Conservation (phyloP, 192 early-diverging fungal species). For the Kappamyces sp. region DNA sequence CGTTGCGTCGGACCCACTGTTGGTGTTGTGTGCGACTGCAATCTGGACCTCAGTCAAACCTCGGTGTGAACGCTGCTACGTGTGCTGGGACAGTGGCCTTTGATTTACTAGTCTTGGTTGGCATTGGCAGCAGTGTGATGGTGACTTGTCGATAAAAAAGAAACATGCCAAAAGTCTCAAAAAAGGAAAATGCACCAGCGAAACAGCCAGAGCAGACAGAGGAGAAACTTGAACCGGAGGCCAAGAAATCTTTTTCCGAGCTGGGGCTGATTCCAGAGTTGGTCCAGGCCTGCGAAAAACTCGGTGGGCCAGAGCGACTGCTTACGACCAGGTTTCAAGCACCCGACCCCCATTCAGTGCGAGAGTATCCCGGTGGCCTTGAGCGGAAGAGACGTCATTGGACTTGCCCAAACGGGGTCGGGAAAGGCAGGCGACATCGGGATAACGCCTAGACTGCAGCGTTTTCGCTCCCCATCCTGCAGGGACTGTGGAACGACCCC, state of each 20-base stretch:
- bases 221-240: no score
- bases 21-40: no score
- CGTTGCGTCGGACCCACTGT: no score
- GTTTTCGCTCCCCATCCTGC: slow-evolving; percentile 83
- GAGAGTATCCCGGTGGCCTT: slow-evolving; percentile 89
- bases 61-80: no score
- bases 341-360: slow-evolving; percentile 86
- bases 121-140: no score
- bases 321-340: slow-evolving; percentile 52
- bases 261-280: slow-evolving; percentile 82
- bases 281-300: slow-evolving; percentile 80
- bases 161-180: no score
- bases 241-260: not conserved
- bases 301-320: slow-evolving; percentile 27
- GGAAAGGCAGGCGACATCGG: slow-evolving; percentile 88
- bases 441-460: slow-evolving; percentile 62
- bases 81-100: no score
- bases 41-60: no score
- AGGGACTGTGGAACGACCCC: slow-evolving; percentile 84
- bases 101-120: no score
- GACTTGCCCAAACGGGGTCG: slow-evolving; percentile 95
- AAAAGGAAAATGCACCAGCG: no score
- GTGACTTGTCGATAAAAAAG: no score
- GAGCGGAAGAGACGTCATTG: slow-evolving; percentile 87
- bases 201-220: no score